Conservation (phyloP, 805 yeast species). For the Kuraishia floccosa region DNA sequence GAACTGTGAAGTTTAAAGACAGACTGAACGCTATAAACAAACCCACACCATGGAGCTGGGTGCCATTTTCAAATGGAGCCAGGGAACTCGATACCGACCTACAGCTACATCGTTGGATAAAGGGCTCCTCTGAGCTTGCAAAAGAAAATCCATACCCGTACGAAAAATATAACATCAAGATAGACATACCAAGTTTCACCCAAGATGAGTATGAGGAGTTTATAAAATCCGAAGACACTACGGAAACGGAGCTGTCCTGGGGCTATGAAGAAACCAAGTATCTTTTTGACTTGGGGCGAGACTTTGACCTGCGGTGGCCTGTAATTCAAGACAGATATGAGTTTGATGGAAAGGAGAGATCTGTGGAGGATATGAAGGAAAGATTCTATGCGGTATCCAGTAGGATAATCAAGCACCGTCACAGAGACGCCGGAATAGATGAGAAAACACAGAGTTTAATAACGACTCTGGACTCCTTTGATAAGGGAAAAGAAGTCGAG, state of each 20-base stretch:
- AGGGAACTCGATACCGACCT: constrained; percentile 34
- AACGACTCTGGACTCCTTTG: constrained; percentile 51
- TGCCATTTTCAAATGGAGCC: constrained; percentile 44
- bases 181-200: constrained; percentile 60
- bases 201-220: constrained; percentile 47
- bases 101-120: constrained; percentile 74
- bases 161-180: constrained; percentile 59
- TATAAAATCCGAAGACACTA: constrained; percentile 24
- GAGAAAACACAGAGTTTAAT: constrained; percentile 32
- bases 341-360: constrained; percentile 33
- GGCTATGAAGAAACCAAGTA: constrained; percentile 65
- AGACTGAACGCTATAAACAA: constrained; percentile 47
- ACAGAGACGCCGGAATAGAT: constrained; percentile 27
- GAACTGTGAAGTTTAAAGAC: constrained; percentile 47
- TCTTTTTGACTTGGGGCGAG: constrained; percentile 57
- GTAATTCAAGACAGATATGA: constrained; percentile 53
- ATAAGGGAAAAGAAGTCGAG: constrained; percentile 60
- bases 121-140: constrained; percentile 46
- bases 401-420: constrained; percentile 33
- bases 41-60: constrained; percentile 77
- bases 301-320: constrained; percentile 58
- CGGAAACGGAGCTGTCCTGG: constrained; percentile 32
- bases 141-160: constrained; percentile 46
- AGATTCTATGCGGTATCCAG: constrained; percentile 66
- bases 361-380: constrained; percentile 73